Evolutionary conservation across 2,329 filamentous ascomycete species (phyloP).

Genomic region (Trichoderma cornu-damae): DNA sequence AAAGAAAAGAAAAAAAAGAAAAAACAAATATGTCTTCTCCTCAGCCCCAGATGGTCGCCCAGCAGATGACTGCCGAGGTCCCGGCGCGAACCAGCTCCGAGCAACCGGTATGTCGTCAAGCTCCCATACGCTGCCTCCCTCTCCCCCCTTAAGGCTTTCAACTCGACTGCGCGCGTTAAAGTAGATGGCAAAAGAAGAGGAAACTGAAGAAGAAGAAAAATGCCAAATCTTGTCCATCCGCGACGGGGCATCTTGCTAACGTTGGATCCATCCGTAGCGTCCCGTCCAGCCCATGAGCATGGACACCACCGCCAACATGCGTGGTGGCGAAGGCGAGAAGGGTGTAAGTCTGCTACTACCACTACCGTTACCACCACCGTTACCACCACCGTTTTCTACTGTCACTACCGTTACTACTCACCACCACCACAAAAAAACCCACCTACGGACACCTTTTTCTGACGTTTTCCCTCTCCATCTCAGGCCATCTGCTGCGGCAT

Average conservation of each 20-base stretch:
- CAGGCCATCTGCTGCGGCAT: slow-evolving; percentile 40
- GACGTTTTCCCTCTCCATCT: not conserved
- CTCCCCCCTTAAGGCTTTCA: not conserved
- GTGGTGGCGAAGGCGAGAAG: slow-evolving; percentile 34
- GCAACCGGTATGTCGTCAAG: slow-evolving; percentile 33
- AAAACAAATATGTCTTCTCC: slow-evolving; percentile 17
- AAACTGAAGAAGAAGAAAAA: not conserved
- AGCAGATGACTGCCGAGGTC: slow-evolving; percentile 31
- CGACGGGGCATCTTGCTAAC: not conserved
- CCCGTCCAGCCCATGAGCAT: slow-evolving; percentile 34
- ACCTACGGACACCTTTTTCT: too few relatives aligned
- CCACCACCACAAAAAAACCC: not conserved
- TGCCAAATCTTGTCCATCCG: not conserved
- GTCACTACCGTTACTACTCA: not conserved
- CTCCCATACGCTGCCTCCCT: not conserved
- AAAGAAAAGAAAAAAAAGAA: too few relatives aligned
- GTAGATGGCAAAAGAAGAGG: too few relatives aligned
- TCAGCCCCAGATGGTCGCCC: slow-evolving; percentile 30
- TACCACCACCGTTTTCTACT: not conserved
- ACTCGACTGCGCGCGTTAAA: not conserved
- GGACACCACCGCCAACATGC: slow-evolving; percentile 29
- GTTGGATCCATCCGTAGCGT: slow-evolving; percentile 25
- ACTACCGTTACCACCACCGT: not conserved
- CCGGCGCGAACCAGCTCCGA: slow-evolving; percentile 29
- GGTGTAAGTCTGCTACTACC: slow-evolving; percentile 27